Evolutionary conservation across 169 alveolate genomes (phyloP).

Genomic region (Besnoitia besnoiti): DNA sequence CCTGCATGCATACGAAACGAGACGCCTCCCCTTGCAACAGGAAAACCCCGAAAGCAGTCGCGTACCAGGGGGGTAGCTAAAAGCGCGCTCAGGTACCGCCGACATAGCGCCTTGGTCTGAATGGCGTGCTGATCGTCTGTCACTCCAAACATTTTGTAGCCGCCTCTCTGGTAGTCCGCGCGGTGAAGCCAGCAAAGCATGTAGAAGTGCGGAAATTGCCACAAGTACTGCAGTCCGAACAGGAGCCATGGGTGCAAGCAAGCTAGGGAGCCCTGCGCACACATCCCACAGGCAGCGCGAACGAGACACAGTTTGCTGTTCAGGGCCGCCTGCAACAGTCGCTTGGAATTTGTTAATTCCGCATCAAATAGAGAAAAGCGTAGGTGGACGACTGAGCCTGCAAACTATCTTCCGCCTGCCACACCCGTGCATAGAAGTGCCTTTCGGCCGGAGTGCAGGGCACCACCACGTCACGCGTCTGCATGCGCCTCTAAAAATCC

Average conservation of each 20-base stretch:
- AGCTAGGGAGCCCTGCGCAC: slow-evolving; percentile 42
- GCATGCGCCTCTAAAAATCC: too few species aligned
- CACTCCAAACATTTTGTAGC: slow-evolving; percentile 61
- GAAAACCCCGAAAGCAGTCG: neutral
- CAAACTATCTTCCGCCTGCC: too few species aligned
- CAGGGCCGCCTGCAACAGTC: too few species aligned
- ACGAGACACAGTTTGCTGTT: too few species aligned
- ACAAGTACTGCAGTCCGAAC: slow-evolving; percentile 53
- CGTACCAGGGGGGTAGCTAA: slow-evolving; percentile 22
- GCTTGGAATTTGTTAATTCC: too few species aligned
- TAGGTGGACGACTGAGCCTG: too few species aligned
- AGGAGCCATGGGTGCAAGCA: slow-evolving; percentile 29
- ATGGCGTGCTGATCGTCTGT: neutral
- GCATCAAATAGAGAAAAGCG: too few species aligned
- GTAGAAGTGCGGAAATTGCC: slow-evolving; percentile 72
- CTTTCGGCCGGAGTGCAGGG: too few species aligned
- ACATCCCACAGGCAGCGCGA: neutral
- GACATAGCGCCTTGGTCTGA: neutral
- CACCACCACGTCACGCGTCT: too few species aligned
- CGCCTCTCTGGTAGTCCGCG: slow-evolving; percentile 55
- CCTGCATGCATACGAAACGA: too few species aligned
- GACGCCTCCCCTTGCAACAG: neutral
- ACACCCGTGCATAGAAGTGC: too few species aligned
- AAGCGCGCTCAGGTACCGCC: slow-evolving; percentile 36
- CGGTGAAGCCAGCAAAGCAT: slow-evolving; percentile 66